Percentiles rank a stretch among this genome's conserved stretches.
Conservation (phyloP, 805 yeast species). For the Hanseniaspora thailandica region DNA sequence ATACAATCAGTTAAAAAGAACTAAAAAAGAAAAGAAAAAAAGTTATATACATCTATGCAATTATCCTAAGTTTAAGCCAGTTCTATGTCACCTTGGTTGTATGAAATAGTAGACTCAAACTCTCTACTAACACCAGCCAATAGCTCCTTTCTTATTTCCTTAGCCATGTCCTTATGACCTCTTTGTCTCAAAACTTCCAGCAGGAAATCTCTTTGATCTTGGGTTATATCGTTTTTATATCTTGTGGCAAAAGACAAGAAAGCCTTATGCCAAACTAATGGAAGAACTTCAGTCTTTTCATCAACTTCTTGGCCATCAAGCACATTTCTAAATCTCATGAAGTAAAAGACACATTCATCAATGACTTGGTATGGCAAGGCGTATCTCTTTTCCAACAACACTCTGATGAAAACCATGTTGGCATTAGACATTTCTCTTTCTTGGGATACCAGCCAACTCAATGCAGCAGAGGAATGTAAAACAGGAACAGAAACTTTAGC, state of each 20-base stretch:
- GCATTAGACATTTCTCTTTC: conserved; percentile 31
- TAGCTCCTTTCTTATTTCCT: conserved; percentile 87
- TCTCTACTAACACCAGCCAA: conserved; percentile 71
- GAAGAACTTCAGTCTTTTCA: conserved; percentile 43
- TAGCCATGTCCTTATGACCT: conserved; percentile 78
- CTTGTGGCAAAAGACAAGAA: conserved; percentile 89
- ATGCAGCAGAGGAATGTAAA: conserved; percentile 90
- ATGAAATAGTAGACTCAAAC: conserved; percentile 23
- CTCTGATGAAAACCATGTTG: conserved; percentile 77
- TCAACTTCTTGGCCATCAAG: conserved; percentile 33
- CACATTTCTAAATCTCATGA: conserved; percentile 73
- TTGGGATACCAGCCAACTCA: conserved; percentile 71
- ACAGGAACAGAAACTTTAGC: conserved; percentile 86
- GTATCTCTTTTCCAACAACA: conserved; percentile 82
- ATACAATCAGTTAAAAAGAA: neutral
- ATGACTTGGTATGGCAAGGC: conserved; percentile 94
- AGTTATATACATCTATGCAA: neutral
- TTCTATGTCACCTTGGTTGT: conserved; percentile 17
- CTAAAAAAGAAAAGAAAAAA: neutral
- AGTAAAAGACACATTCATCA: conserved; percentile 86
- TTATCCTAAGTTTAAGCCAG: neutral
- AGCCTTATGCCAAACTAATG: conserved; percentile 96
- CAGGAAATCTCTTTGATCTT: conserved; percentile 90
- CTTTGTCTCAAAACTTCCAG: conserved; percentile 84
- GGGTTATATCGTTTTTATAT: conserved; percentile 95